phyloP scores from a whole-genome alignment of 768 basidiomycete genomes.

The Mrakia gelida region DNA sequence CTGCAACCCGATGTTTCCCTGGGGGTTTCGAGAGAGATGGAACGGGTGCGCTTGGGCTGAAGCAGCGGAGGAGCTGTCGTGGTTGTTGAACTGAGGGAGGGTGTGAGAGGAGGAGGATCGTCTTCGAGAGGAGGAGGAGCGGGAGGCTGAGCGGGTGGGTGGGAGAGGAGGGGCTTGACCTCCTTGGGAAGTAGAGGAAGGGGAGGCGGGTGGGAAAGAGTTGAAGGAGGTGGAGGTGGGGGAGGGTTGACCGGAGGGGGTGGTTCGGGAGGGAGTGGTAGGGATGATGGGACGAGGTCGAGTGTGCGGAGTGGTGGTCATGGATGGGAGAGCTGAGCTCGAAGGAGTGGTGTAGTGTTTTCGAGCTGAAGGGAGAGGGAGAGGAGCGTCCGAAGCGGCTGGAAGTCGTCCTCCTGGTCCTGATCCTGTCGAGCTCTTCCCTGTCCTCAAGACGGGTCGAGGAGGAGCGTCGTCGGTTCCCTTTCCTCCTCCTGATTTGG shows the following conservation, averaged over 20 bases:
- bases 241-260: background rate
- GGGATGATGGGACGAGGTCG: background rate
- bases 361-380: background rate
- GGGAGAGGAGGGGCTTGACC: background rate
- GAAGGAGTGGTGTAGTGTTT: background rate
- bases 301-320: conserved; percentile 16
- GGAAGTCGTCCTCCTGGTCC: conserved; percentile 26
- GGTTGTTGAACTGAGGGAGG: background rate
- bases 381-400: background rate
- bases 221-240: background rate
- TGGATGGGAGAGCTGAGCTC: background rate
- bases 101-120: background rate
- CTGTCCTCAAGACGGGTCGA: background rate
- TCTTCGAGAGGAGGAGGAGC: background rate
- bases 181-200: background rate
- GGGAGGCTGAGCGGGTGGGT: background rate
- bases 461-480: background rate
- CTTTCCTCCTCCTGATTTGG: background rate
- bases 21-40: conserved; percentile 51
- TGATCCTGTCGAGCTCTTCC: conserved; percentile 7
- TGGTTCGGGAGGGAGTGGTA: background rate
- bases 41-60: conserved; percentile 10
- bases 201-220: conserved; percentile 3
- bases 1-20: conserved; percentile 76
- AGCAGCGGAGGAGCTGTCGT: no score